Percentiles rank a stretch among this genome's conserved stretches.
Evolutionary conservation across 1,284 basidiomycete genomes (phyloP).

Genomic region (Blastosporella zonata): DNA sequence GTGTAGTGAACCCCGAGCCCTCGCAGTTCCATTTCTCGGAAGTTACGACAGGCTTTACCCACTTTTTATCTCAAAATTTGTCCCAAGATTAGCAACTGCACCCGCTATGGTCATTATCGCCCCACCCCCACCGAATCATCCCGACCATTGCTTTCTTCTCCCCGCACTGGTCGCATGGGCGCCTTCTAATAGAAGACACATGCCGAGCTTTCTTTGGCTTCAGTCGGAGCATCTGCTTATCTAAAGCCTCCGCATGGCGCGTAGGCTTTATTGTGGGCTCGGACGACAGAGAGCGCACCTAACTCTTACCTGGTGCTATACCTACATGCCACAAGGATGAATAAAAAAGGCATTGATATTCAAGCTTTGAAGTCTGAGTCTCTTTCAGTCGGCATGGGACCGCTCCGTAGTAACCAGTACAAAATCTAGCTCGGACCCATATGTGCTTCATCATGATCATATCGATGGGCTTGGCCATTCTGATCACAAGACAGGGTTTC

Average conservation of each 20-base stretch:
- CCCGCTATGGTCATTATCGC: neutral
- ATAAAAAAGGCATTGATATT: no score
- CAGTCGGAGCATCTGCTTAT: neutral
- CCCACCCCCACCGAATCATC: neutral
- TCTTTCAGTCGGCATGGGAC: no score
- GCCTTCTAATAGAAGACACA: neutral
- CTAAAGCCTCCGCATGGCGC: neutral
- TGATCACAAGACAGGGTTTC: neutral
- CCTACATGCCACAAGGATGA: no score
- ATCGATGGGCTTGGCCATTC: neutral
- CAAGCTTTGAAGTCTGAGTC: no score
- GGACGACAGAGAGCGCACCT: neutral
- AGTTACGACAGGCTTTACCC: neutral
- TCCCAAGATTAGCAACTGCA: no score
- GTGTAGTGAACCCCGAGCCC: neutral
- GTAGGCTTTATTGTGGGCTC: neutral
- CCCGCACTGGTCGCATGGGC: neutral
- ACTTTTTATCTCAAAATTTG: no score
- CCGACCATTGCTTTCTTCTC: neutral
- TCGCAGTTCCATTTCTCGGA: neutral
- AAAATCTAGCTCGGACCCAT: no score
- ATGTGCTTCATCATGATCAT: no score
- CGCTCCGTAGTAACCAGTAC: no score
- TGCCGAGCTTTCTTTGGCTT: neutral
- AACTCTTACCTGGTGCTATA: neutral